Conservation (phyloP, 2,329 filamentous ascomycete genomes). For the Tolypocladium endophyticum region DNA sequence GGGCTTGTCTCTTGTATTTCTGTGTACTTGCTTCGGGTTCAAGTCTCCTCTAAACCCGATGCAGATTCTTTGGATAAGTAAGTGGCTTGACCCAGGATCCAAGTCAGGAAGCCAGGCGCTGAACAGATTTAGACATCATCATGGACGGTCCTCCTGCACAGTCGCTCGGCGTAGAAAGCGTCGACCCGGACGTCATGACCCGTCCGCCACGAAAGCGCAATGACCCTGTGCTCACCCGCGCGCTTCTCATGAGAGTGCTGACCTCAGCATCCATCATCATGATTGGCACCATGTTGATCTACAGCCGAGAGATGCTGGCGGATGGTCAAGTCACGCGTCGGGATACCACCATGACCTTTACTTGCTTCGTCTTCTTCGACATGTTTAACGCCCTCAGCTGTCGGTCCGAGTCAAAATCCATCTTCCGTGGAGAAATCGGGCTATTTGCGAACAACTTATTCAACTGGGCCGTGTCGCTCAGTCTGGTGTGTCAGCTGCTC, state of each 20-base stretch:
- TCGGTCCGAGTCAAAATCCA: constrained; percentile 80
- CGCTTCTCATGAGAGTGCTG: constrained; percentile 73
- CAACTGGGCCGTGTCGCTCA: constrained; percentile 87
- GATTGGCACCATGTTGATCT: constrained; percentile 81
- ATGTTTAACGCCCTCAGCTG: constrained; percentile 98
- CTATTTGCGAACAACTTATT: constrained; percentile 85
- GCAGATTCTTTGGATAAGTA: constrained; percentile 99
- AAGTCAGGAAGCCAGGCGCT: background rate
- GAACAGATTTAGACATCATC: constrained; percentile 65
- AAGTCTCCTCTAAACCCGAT: constrained; percentile 96
- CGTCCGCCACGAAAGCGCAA: constrained; percentile 74
- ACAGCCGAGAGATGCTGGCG: constrained; percentile 79
- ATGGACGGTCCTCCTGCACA: constrained; percentile 98
- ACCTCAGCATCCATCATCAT: constrained; percentile 86
- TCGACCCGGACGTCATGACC: constrained; percentile 89
- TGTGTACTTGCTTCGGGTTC: constrained; percentile 88
- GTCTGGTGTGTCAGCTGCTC: constrained; percentile 72
- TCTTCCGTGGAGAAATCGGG: constrained; percentile 76
- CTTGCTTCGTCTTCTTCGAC: constrained; percentile 96
- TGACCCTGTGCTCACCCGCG: constrained; percentile 81
- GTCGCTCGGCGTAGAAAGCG: constrained; percentile 88
- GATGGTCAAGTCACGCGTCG: constrained; percentile 79
- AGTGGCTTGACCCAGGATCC: constrained; percentile 25
- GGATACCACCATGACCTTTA: constrained; percentile 99
- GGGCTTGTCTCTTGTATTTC: constrained; percentile 77